phyloP scores from a whole-genome alignment of 2,329 filamentous ascomycete species.

The Penicillium sp. region DNA sequence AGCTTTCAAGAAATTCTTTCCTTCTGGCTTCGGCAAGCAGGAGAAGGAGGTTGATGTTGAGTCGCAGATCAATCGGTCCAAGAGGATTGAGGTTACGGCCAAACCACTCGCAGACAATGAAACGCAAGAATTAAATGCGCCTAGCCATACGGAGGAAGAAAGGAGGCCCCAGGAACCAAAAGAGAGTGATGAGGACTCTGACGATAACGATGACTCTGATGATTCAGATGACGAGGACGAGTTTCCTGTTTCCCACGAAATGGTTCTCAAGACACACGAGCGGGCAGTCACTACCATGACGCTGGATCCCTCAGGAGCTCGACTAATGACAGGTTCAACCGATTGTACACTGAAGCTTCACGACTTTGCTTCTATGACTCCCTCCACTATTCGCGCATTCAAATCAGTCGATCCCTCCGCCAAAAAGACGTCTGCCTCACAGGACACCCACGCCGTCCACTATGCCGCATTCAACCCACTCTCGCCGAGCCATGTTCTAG shows the following conservation, averaged over 20 bases:
- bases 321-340: slow-evolving; percentile 85
- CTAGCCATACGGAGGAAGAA: slow-evolving; percentile 24
- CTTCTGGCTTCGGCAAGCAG: slow-evolving; percentile 82
- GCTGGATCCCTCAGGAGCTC: slow-evolving; percentile 79
- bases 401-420: slow-evolving; percentile 85
- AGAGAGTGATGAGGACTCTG: slow-evolving; percentile 47
- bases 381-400: slow-evolving; percentile 90
- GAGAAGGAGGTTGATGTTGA: slow-evolving; percentile 70
- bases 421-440: slow-evolving; percentile 67
- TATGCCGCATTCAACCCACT: slow-evolving; percentile 83
- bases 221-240: slow-evolving; percentile 76
- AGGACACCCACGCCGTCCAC: slow-evolving; percentile 86
- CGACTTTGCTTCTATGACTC: slow-evolving; percentile 94
- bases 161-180: slow-evolving; percentile 31
- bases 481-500: slow-evolving; percentile 77
- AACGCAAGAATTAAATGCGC: slow-evolving; percentile 26
- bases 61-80: slow-evolving; percentile 78
- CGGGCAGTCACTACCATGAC: slow-evolving; percentile 81
- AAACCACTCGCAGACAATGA: slow-evolving; percentile 28
- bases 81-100: slow-evolving; percentile 54
- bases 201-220: slow-evolving; percentile 58
- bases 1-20: slow-evolving; percentile 62
- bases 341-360: slow-evolving; percentile 92
- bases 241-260: slow-evolving; percentile 88
- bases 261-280: slow-evolving; percentile 89